Evolutionary conservation across 2,329 filamentous ascomycete genomes (phyloP).

Genomic region (Fusarium verrucosum): DNA sequence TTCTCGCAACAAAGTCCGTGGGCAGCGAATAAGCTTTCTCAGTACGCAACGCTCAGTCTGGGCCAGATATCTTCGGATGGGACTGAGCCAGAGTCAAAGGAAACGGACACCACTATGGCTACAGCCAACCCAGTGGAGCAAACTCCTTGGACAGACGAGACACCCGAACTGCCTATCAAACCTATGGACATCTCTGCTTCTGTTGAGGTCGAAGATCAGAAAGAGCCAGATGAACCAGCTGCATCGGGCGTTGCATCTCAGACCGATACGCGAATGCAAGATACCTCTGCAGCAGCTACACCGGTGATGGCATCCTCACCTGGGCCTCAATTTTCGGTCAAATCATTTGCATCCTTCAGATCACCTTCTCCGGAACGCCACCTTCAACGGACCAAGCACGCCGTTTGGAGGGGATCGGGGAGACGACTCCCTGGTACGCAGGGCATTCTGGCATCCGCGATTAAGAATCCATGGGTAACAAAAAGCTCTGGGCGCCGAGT

Average conservation of each 20-base stretch:
- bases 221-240: background rate
- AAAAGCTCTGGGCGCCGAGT: slow-evolving; percentile 47
- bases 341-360: slow-evolving; percentile 63
- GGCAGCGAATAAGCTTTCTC: slow-evolving; percentile 34
- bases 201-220: background rate
- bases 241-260: background rate
- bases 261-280: slow-evolving; percentile 9
- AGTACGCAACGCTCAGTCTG: slow-evolving; percentile 23
- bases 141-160: slow-evolving; percentile 36
- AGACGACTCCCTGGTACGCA: slow-evolving; percentile 48
- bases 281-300: background rate
- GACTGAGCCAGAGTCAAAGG: background rate
- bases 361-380: slow-evolving; percentile 58
- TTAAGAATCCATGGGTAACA: slow-evolving; percentile 48
- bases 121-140: slow-evolving; percentile 22
- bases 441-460: slow-evolving; percentile 48
- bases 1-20: slow-evolving; percentile 44
- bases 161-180: background rate
- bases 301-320: slow-evolving; percentile 49
- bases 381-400: slow-evolving; percentile 21
- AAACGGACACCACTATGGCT: background rate
- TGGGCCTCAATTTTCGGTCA: slow-evolving; percentile 59
- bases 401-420: slow-evolving; percentile 36
- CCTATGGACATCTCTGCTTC: background rate
- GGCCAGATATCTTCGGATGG: background rate